Conservation (phyloP, 1,139 yeast genomes). For the Suhomyces bokatorum region DNA sequence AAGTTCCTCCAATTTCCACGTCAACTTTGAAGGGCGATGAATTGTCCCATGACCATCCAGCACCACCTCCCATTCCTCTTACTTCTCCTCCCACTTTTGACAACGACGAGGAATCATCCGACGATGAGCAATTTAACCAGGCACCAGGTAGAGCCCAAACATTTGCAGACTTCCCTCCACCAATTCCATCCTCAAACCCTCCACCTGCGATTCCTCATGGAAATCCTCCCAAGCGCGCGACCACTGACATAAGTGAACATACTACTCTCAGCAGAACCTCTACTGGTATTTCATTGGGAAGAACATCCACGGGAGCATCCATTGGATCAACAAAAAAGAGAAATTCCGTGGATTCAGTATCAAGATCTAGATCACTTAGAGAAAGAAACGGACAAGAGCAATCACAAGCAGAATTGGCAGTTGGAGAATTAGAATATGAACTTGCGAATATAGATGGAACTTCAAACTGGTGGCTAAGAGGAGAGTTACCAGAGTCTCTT, state of each 20-base stretch:
- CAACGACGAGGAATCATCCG: constrained; percentile 12
- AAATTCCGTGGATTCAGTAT: constrained; percentile 17
- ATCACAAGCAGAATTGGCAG: constrained; percentile 32
- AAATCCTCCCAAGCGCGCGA: constrained; percentile 18
- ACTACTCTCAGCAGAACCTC: constrained; percentile 6
- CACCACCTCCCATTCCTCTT: constrained; percentile 12
- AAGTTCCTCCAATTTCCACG: constrained; percentile 11
- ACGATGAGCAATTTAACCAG: constrained; percentile 2
- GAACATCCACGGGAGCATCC: constrained; percentile 29
- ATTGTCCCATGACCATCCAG: constrained; percentile 4
- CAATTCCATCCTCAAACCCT: constrained; percentile 15
- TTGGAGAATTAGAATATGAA: constrained; percentile 33
- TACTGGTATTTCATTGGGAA: constrained; percentile 15
- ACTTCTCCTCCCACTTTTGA: constrained; percentile 4
- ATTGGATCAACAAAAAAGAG: constrained; percentile 20
- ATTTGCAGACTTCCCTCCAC: constrained; percentile 10
- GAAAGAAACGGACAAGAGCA: constrained; percentile 22
- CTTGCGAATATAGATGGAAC: constrained; percentile 34
- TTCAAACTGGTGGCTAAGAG: constrained; percentile 65
- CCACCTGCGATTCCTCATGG: constrained; percentile 17
- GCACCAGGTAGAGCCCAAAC: constrained; percentile 10
- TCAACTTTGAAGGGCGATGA: constrained; percentile 10
- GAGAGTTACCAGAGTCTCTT: constrained; percentile 60
- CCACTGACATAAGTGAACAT: constrained; percentile 23
- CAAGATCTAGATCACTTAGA: constrained; percentile 22